A percentile compares a stretch with the other conserved stretches of the same genome.
Evolutionary conservation across 495 filamentous ascomycete species (phyloP).

Genomic region (Penicillium bovifimosum): DNA sequence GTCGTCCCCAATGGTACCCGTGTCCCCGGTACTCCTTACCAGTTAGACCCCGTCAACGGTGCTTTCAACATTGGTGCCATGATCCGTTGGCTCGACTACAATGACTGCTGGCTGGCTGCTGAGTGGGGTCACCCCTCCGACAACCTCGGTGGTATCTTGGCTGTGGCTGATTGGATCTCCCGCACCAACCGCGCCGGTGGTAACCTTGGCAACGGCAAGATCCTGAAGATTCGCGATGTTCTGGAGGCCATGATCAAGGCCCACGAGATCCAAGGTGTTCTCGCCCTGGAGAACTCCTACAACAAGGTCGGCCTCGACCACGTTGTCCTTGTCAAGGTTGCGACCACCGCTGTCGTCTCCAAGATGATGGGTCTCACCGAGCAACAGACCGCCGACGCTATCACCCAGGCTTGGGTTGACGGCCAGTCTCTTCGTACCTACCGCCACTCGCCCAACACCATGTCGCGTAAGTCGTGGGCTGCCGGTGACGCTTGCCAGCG

Average conservation of each 20-base stretch:
- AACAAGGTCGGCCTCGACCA: conserved; percentile 98
- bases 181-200: conserved; percentile 90
- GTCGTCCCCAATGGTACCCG: conserved; percentile 88
- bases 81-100: conserved; percentile 99
- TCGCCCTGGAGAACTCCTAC: conserved; percentile 94
- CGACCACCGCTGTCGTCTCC: conserved; percentile 86
- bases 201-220: conserved; percentile 79
- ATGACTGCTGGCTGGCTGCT: conserved; percentile 98
- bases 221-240: conserved; percentile 80
- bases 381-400: conserved; percentile 87
- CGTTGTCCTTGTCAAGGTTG: conserved; percentile 96
- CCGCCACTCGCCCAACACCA: conserved; percentile 95
- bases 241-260: conserved; percentile 99
- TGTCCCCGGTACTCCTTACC: conserved; percentile 87
- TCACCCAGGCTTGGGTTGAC: conserved; percentile 96
- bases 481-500: conserved; percentile 96
- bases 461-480: conserved; percentile 99
- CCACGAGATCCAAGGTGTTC: conserved; percentile 96
- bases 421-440: conserved; percentile 95
- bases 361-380: conserved; percentile 89
- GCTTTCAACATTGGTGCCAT: conserved; percentile 99
- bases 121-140: conserved; percentile 99
- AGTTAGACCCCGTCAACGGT: conserved; percentile 90
- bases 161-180: conserved; percentile 94
- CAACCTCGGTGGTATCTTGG: conserved; percentile 92